phyloP scores from a whole-genome alignment of 345 rosid genomes.

The Populus davidiana region DNA sequence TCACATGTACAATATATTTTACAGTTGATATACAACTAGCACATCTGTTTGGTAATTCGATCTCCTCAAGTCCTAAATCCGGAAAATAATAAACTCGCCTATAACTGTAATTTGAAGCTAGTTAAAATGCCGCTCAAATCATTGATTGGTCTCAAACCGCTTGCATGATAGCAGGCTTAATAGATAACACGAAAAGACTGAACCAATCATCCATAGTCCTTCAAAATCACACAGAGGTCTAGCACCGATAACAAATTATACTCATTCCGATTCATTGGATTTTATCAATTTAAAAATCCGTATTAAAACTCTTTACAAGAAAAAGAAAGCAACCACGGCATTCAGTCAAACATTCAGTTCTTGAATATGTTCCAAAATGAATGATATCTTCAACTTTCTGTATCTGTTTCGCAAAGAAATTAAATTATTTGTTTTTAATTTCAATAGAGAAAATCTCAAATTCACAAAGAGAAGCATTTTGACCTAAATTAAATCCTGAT shows the following conservation, averaged over 20 bases:
- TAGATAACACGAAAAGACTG: background rate
- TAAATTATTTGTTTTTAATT: background rate
- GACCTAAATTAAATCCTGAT: background rate
- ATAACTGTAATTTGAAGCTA: background rate
- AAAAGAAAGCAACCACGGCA: background rate
- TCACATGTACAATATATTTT: background rate
- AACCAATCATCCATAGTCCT: background rate
- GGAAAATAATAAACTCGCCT: background rate
- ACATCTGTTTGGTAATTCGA: background rate
- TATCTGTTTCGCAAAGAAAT: background rate
- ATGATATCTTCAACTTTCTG: background rate
- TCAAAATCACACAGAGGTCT: background rate
- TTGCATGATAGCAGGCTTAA: background rate
- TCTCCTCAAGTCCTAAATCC: background rate
- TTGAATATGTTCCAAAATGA: background rate
- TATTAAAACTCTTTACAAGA: background rate
- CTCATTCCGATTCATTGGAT: background rate
- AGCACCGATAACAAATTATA: background rate
- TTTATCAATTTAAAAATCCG: background rate
- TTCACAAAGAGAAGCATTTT: background rate
- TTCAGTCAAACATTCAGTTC: background rate
- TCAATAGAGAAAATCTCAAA: too few species aligned
- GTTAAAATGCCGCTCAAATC: background rate
- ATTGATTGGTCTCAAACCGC: background rate
- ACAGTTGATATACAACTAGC: background rate